phyloP scores from a whole-genome alignment of 176 grass and related monocot species.

The Olyra latifolia region DNA sequence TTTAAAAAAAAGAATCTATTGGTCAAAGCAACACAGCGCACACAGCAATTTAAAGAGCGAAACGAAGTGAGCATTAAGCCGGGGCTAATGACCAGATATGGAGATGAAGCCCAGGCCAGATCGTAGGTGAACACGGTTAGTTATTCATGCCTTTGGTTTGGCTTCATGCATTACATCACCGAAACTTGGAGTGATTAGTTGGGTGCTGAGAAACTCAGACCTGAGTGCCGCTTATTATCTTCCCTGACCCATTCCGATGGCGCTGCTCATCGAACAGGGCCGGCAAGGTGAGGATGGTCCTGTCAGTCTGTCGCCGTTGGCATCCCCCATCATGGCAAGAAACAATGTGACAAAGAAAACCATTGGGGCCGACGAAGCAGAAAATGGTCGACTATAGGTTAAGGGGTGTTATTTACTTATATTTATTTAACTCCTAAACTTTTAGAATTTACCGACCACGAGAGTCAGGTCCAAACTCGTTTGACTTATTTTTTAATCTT shows the following conservation, averaged over 20 bases:
- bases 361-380: not conserved
- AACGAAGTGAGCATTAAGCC: not conserved
- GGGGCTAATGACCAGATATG: not conserved
- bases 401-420: too few relatives aligned
- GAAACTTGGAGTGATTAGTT: not conserved
- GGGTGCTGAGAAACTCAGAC: not conserved
- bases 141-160: too few relatives aligned
- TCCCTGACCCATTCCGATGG: not conserved
- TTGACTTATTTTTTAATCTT: too few relatives aligned
- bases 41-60: not conserved
- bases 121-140: not conserved
- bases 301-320: not conserved
- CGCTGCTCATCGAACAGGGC: not conserved
- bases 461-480: too few relatives aligned
- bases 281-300: not conserved
- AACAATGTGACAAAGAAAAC: not conserved
- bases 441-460: too few relatives aligned
- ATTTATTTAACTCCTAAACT: too few relatives aligned
- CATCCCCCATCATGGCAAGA: not conserved
- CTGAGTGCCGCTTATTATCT: too few relatives aligned
- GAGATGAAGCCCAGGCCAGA: not conserved
- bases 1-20: not conserved
- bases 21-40: not conserved
- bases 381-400: not conserved
- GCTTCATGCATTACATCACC: not conserved